Percentiles rank a stretch among this genome's conserved stretches.
phyloP scores from a whole-genome alignment of 148 eudicot species.

The Vaccinium corymbosum region DNA sequence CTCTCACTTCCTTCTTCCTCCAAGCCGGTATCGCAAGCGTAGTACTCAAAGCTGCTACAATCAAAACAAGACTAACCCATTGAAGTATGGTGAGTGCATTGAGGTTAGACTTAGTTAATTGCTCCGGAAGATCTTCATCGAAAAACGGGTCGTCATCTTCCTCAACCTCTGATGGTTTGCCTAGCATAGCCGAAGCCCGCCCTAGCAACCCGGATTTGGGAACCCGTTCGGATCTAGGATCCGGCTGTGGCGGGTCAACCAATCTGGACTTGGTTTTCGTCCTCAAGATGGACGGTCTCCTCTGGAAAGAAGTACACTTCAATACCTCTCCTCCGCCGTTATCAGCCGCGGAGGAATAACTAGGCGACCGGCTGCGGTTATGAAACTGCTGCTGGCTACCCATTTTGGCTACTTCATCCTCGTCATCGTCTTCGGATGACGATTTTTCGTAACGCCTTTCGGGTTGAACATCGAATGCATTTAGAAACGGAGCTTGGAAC shows the following conservation, averaged over 20 bases:
- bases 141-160: constrained; percentile 76
- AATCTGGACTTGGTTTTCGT: constrained; percentile 55
- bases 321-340: constrained; percentile 37
- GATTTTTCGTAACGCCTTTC: background rate
- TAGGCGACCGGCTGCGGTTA: background rate
- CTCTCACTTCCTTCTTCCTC: constrained; percentile 30
- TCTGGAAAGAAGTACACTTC: constrained; percentile 50
- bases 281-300: constrained; percentile 33
- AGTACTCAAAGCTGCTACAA: constrained; percentile 40
- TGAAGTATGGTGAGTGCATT: constrained; percentile 43
- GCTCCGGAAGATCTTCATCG: constrained; percentile 70
- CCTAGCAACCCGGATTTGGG: constrained; percentile 30
- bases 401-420: background rate
- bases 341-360: background rate
- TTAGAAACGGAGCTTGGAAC: constrained; percentile 13
- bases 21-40: constrained; percentile 37
- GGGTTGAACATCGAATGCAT: constrained; percentile 17
- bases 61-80: constrained; percentile 61
- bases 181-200: constrained; percentile 15
- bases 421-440: constrained; percentile 15
- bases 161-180: constrained; percentile 35
- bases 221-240: constrained; percentile 18
- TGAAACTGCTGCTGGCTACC: background rate
- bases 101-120: constrained; percentile 34
- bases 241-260: constrained; percentile 36